A percentile compares a stretch with the other conserved stretches of the same genome.
Evolutionary conservation across 2,329 filamentous ascomycete species (phyloP).

Genomic region (Ophiocordyceps camponoti-saundersi): DNA sequence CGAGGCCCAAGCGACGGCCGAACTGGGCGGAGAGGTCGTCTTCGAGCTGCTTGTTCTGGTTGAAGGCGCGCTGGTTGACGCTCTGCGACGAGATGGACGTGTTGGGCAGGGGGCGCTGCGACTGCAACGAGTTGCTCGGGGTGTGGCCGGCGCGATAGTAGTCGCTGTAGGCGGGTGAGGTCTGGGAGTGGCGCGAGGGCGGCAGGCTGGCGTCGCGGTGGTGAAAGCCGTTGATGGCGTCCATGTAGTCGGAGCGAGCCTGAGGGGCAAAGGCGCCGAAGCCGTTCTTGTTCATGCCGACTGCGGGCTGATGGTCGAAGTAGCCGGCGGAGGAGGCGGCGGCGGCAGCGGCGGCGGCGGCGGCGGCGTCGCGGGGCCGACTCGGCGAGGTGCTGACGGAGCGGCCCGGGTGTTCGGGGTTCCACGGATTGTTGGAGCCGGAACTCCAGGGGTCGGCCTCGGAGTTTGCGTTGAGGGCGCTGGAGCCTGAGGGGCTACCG

Average conservation of each 20-base stretch:
- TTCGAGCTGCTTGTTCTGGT: constrained; percentile 19
- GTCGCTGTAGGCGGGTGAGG: constrained; percentile 19
- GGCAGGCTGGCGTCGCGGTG: constrained; percentile 39
- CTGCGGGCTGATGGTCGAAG: constrained; percentile 27
- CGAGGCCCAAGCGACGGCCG: constrained; percentile 15
- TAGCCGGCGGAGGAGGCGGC: constrained; percentile 24
- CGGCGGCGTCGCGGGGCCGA: constrained; percentile 30
- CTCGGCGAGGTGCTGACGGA: constrained; percentile 42
- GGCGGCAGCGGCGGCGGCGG: constrained; percentile 29
- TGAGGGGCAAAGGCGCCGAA: constrained; percentile 11
- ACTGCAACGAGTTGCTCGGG: constrained; percentile 26
- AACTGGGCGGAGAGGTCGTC: constrained; percentile 20
- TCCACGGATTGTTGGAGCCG: constrained; percentile 36
- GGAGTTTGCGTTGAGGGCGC: constrained; percentile 50
- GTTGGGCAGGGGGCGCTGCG: constrained; percentile 27
- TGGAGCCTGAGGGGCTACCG: constrained; percentile 43
- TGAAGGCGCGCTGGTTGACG: constrained; percentile 18
- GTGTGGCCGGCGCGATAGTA: constrained; percentile 19
- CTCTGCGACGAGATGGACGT: constrained; percentile 29
- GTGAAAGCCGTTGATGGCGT: constrained; percentile 12
- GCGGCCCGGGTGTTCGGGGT: constrained; percentile 23
- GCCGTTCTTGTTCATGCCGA: constrained; percentile 19
- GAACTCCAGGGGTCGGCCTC: constrained; percentile 47
- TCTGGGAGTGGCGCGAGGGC: constrained; percentile 35
- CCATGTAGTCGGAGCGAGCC: constrained; percentile 23